These are phyloP conservation scores for Syzygium jambos DNA, from an alignment of 345 rosid genomes.

Conservation along the genomic window DNA sequence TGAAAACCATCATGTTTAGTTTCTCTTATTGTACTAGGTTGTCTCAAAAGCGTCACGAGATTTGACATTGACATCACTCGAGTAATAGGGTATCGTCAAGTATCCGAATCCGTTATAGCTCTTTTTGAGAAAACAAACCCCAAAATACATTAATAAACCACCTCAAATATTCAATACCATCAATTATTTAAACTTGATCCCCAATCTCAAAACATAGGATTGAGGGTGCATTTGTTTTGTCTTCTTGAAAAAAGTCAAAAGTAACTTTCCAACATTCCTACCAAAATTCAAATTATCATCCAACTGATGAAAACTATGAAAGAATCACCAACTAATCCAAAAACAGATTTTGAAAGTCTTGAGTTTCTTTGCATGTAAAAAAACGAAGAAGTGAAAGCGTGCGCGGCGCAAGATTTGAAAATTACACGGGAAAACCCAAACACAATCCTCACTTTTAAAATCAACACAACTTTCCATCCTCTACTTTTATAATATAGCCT, in stretches of 20 bases:
- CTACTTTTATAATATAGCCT: background rate
- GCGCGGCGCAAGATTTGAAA: background rate
- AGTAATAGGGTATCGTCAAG: too few species aligned
- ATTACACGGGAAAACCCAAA: background rate
- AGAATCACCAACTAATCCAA: background rate
- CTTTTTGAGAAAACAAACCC: too few species aligned
- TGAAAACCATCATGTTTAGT: too few species aligned
- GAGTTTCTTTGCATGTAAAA: background rate
- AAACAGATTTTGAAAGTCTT: background rate
- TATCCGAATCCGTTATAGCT: too few species aligned
- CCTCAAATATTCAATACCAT: too few species aligned
- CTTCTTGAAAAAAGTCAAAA: background rate
- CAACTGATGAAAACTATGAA: background rate
- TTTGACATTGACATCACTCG: too few species aligned
- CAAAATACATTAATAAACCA: too few species aligned
- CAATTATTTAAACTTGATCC: too few species aligned
- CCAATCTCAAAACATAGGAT: too few species aligned
- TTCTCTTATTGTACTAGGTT: too few species aligned
- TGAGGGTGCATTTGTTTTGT: background rate
- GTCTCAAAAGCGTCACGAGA: too few species aligned
- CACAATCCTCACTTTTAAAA: background rate
- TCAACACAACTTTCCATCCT: background rate
- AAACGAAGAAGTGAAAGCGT: background rate
- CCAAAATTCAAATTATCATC: background rate
- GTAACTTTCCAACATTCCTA: background rate